These are phyloP conservation scores for Colletotrichum sp. DNA, from an alignment of 2,329 filamentous ascomycete species.

Conservation along the genomic window DNA sequence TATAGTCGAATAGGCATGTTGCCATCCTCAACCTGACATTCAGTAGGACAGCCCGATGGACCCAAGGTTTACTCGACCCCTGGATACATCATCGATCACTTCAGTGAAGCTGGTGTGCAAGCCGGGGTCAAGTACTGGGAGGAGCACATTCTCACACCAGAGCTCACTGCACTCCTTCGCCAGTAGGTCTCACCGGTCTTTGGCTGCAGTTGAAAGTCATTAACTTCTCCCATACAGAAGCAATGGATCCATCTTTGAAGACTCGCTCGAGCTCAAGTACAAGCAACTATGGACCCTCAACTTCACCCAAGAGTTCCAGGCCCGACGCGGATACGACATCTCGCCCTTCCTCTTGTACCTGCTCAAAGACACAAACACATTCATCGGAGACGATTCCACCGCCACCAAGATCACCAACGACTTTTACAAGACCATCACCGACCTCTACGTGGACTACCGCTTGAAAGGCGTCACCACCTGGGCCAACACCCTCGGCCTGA, in stretches of 20 bases:
- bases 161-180: neutral
- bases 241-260: neutral
- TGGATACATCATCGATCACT: neutral
- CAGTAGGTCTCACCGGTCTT: neutral
- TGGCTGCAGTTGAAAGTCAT: fast-evolving
- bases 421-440: neutral
- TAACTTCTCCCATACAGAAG: neutral
- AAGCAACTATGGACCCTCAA: neutral
- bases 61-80: neutral
- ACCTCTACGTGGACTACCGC: neutral
- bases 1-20: too few species aligned
- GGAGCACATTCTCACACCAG: neutral
- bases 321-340: neutral
- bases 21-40: neutral
- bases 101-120: neutral
- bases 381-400: neutral
- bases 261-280: neutral
- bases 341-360: neutral
- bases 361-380: neutral
- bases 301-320: neutral
- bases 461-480: neutral
- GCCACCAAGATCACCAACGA: neutral
- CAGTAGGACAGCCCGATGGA: neutral
- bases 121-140: neutral
- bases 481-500: neutral